Evolutionary conservation across 2,329 filamentous ascomycete species (phyloP).

Genomic region (Trichophyton verrucosum): DNA sequence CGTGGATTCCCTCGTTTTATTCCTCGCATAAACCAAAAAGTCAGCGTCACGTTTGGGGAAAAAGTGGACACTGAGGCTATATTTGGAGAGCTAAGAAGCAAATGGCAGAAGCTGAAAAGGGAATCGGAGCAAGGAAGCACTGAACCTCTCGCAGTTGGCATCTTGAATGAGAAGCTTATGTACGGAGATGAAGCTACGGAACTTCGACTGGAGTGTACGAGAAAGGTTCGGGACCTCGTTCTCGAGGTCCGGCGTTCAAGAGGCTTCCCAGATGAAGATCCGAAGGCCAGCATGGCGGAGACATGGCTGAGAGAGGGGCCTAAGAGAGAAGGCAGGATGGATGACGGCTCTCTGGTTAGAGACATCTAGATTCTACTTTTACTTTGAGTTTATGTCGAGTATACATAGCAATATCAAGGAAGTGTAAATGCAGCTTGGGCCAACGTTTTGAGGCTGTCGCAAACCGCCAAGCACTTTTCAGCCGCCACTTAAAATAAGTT

Average conservation of each 20-base stretch:
- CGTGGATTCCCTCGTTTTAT: slow-evolving; percentile 67
- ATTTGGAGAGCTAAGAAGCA: slow-evolving; percentile 63
- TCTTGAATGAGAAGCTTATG: slow-evolving; percentile 53
- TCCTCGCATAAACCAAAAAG: slow-evolving; percentile 57
- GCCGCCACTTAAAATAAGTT: neutral
- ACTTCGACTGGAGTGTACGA: slow-evolving; percentile 67
- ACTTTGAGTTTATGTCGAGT: neutral
- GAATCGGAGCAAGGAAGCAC: slow-evolving; percentile 33
- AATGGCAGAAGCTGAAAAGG: slow-evolving; percentile 58
- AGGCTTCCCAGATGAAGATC: slow-evolving; percentile 69
- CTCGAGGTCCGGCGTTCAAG: slow-evolving; percentile 59
- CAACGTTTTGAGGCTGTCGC: neutral
- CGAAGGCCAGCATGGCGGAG: slow-evolving; percentile 61
- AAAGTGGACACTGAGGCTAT: slow-evolving; percentile 57
- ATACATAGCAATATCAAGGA: too few relatives aligned
- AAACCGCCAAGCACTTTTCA: neutral
- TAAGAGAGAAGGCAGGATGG: slow-evolving; percentile 44
- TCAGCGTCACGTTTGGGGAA: slow-evolving; percentile 69
- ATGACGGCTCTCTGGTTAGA: slow-evolving; percentile 49
- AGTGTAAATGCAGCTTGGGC: neutral
- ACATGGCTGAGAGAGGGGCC: slow-evolving; percentile 58
- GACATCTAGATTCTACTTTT: slow-evolving; percentile 35
- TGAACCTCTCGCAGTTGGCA: slow-evolving; percentile 35
- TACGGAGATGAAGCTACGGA: slow-evolving; percentile 62
- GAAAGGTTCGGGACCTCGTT: slow-evolving; percentile 65